phyloP scores from a whole-genome alignment of 306 rosid genomes.

The Gleditsia sinensis region DNA sequence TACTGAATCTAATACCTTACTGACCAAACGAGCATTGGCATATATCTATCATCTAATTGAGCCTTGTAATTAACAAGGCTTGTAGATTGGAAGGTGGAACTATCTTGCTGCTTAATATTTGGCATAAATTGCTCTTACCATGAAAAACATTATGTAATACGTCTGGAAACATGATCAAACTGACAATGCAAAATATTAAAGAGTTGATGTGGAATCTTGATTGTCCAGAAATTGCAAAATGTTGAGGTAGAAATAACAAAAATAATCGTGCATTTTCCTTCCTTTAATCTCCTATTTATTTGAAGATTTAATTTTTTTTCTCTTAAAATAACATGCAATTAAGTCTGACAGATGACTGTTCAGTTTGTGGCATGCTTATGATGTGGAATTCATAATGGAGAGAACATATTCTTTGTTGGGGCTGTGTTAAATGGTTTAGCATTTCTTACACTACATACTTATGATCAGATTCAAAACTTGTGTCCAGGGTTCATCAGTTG shows the following conservation, averaged over 20 bases:
- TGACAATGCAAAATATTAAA: not conserved
- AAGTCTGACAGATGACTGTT: not conserved
- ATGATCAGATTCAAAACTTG: conserved; percentile 22
- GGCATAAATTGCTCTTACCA: not conserved
- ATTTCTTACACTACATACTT: conserved; percentile 6
- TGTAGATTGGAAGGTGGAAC: conserved; percentile 3
- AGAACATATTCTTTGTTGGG: conserved; percentile 14
- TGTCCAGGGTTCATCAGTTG: conserved; percentile 62
- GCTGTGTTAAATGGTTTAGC: conserved; percentile 10
- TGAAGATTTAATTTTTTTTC: not conserved
- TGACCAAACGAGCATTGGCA: not conserved
- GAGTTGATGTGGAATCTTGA: not conserved
- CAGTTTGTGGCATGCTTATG: conserved; percentile 2
- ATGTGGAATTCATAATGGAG: conserved; percentile 11
- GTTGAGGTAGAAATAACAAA: not conserved
- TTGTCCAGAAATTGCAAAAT: not conserved
- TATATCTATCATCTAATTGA: not conserved
- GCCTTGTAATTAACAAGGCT: not conserved
- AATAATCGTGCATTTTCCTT: conserved; percentile 15
- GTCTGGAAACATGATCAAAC: conserved; percentile 11
- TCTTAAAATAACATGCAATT: not conserved
- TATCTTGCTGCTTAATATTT: conserved; percentile 2
- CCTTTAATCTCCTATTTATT: not conserved
- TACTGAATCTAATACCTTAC: conserved; percentile 8
- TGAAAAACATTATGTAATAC: not conserved